Percentiles rank a stretch among this genome's conserved stretches.
phyloP scores from a whole-genome alignment of 1,139 yeast genomes.

The Protomyces inouyei region DNA sequence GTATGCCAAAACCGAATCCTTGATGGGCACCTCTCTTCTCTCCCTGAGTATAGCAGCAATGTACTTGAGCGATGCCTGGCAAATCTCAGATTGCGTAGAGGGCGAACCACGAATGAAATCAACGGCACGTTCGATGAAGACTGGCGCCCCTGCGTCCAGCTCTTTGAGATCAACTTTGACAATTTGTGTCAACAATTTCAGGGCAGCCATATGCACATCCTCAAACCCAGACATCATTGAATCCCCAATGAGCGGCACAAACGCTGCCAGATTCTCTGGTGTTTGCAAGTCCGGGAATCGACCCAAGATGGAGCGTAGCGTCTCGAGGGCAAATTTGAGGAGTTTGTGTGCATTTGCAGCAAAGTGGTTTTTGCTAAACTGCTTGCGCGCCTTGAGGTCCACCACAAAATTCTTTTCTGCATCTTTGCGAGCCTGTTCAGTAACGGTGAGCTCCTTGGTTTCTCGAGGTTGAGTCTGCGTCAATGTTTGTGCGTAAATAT shows the following conservation, averaged over 20 bases:
- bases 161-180: constrained; percentile 40
- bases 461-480: constrained; percentile 2
- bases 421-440: constrained; percentile 16
- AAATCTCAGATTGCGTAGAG: constrained; percentile 70
- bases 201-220: constrained; percentile 62
- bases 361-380: constrained; percentile 17
- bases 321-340: constrained; percentile 65
- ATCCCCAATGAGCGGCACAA: constrained; percentile 64
- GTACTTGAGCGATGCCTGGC: constrained; percentile 73
- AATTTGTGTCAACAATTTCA: constrained; percentile 50
- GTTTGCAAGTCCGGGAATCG: constrained; percentile 57
- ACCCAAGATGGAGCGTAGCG: constrained; percentile 65
- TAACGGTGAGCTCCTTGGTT: neutral
- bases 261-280: constrained; percentile 60
- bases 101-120: constrained; percentile 70
- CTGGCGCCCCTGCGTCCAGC: constrained; percentile 29
- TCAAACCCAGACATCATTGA: constrained; percentile 66
- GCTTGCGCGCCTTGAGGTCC: constrained; percentile 22
- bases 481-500: constrained; percentile 47
- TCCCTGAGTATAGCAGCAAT: constrained; percentile 69
- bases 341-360: constrained; percentile 27
- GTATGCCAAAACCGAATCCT: constrained; percentile 69
- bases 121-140: constrained; percentile 50
- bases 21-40: constrained; percentile 59
- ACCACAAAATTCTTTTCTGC: constrained; percentile 18